phyloP scores from a whole-genome alignment of 2,329 filamentous ascomycete species.

The Arthroderma sp. region DNA sequence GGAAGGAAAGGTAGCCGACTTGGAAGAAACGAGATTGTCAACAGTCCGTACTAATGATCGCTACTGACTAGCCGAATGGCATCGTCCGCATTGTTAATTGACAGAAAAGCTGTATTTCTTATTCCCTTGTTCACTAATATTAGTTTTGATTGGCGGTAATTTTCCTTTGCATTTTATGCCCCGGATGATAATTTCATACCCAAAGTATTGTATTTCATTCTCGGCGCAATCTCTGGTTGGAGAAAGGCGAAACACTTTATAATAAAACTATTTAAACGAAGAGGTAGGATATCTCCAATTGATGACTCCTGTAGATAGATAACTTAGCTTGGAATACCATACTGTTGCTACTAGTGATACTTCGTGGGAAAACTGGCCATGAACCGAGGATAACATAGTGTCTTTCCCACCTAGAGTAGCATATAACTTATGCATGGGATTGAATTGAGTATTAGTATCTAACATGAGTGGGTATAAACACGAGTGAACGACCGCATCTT shows the following conservation, averaged over 20 bases:
- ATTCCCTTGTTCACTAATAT: not conserved
- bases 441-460: not conserved
- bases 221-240: not conserved
- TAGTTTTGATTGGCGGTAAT: not conserved
- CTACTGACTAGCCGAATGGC: not conserved
- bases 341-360: not conserved
- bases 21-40: constrained; percentile 73
- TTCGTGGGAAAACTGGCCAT: not conserved
- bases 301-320: not conserved
- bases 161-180: not conserved
- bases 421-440: not conserved
- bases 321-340: no score
- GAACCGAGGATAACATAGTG: not conserved
- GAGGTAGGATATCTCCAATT: not conserved
- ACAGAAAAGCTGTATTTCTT: not conserved
- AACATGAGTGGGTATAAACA: not conserved
- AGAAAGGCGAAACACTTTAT: not conserved
- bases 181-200: not conserved
- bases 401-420: not conserved
- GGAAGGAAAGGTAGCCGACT: constrained; percentile 39
- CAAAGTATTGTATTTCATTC: not conserved
- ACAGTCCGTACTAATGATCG: constrained; percentile 47
- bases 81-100: no score
- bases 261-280: not conserved
- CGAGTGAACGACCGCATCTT: not conserved